Conservation (phyloP, 2,329 filamentous ascomycete species). For the Xylariaceae sp. region DNA sequence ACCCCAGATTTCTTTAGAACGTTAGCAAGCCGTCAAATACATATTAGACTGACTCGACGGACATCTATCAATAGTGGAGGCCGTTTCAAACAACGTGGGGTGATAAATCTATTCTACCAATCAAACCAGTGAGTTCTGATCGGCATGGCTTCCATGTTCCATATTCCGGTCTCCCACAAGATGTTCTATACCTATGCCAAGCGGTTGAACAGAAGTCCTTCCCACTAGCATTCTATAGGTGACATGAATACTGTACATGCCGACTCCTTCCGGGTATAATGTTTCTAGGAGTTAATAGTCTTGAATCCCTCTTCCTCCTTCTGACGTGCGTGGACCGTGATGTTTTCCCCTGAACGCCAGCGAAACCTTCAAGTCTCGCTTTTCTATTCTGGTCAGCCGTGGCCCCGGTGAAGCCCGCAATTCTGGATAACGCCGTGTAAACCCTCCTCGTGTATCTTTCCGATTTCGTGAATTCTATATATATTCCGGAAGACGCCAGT, state of each 20-base stretch:
- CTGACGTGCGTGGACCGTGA: background rate
- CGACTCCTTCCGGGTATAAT: background rate
- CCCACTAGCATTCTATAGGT: background rate
- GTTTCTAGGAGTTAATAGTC: background rate
- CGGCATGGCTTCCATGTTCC: too few relatives aligned
- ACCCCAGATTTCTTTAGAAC: background rate
- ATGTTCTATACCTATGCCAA: background rate
- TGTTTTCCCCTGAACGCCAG: background rate
- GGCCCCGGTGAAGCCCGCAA: conserved; percentile 17
- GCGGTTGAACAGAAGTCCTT: background rate
- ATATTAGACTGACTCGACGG: background rate
- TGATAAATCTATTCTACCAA: background rate
- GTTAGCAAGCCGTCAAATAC: background rate
- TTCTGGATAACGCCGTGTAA: conserved; percentile 31
- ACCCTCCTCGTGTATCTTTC: conserved; percentile 24
- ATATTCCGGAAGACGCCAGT: conserved; percentile 25
- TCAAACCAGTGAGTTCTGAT: background rate
- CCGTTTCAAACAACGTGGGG: background rate
- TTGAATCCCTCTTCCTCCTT: background rate
- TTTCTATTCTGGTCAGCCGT: conserved; percentile 19
- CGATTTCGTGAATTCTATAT: conserved; percentile 28
- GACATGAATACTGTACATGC: background rate
- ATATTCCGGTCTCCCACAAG: too few relatives aligned
- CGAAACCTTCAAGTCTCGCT: conserved; percentile 4
- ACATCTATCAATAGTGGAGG: background rate